A percentile compares a stretch with the other conserved stretches of the same genome.
Conservation (phyloP, 805 yeast species). For the Candida arabinofermentans region DNA sequence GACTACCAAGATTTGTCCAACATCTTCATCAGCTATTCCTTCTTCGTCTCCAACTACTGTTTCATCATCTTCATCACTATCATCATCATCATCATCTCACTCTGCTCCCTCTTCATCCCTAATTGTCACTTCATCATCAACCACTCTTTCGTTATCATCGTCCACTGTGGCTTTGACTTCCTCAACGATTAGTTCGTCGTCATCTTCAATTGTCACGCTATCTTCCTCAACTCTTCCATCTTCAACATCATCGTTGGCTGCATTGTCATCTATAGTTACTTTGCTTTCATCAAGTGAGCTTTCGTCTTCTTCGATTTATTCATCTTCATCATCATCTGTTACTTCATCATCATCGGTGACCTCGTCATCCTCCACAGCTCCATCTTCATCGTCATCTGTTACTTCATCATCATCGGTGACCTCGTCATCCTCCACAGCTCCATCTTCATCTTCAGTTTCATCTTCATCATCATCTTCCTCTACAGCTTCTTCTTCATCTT, state of each 20-base stretch:
- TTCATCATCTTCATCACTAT: not conserved
- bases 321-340: slow-evolving; percentile 3
- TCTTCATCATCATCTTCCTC: slow-evolving; percentile 2
- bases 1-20: slow-evolving; percentile 3
- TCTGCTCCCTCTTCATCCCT: too few species aligned
- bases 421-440: not conserved
- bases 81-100: too few species aligned
- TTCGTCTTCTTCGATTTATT: not conserved
- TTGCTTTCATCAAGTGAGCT: not conserved
- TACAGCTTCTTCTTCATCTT: slow-evolving; percentile 2
- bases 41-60: not conserved
- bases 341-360: slow-evolving; percentile 3
- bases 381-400: not conserved
- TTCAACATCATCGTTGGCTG: too few species aligned
- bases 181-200: not conserved
- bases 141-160: not conserved
- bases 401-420: not conserved
- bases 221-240: not conserved
- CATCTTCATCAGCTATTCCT: not conserved
- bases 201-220: not conserved
- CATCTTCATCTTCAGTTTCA: not conserved
- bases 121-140: not conserved
- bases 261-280: not conserved
- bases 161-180: not conserved
- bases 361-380: slow-evolving; percentile 3